These are phyloP conservation scores for Chalaropsis thielavioides DNA, from an alignment of 2,329 filamentous ascomycete genomes.

Conservation along the genomic window DNA sequence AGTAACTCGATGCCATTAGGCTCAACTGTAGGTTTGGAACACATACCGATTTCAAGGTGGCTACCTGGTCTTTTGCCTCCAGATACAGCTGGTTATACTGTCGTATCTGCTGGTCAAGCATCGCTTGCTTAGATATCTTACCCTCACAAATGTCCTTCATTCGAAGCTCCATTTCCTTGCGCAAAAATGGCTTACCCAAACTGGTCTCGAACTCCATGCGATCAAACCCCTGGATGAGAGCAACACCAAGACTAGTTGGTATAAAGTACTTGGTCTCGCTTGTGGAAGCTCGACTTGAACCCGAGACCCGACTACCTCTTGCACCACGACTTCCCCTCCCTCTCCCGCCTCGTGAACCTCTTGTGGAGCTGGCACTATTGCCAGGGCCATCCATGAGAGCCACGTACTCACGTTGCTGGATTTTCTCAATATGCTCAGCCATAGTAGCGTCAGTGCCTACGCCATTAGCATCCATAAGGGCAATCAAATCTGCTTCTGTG, in stretches of 20 bases:
- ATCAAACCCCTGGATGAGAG: constrained; percentile 87
- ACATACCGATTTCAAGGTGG: constrained; percentile 48
- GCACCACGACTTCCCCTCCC: constrained; percentile 37
- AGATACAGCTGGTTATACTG: constrained; percentile 80
- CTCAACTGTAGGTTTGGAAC: neutral
- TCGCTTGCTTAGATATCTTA: constrained; percentile 53
- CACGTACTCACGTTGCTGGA: constrained; percentile 80
- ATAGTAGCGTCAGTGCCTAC: constrained; percentile 98
- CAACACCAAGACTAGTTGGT: constrained; percentile 79
- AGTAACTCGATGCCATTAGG: neutral
- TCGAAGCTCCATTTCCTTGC: constrained; percentile 93
- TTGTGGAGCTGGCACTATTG: constrained; percentile 22
- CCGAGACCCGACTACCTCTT: constrained; percentile 26
- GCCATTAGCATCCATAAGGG: constrained; percentile 94
- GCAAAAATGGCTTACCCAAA: constrained; percentile 84
- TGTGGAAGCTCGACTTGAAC: constrained; percentile 25
- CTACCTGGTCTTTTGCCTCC: constrained; percentile 63
- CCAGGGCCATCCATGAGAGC: constrained; percentile 40
- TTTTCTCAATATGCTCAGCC: constrained; percentile 95
- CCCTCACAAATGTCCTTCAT: constrained; percentile 97
- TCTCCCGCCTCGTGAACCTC: constrained; percentile 26
- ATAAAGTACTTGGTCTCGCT: constrained; percentile 67
- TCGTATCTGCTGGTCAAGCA: constrained; percentile 69
- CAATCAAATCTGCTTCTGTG: constrained; percentile 89
- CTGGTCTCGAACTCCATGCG: constrained; percentile 86